phyloP scores from a whole-genome alignment of 495 filamentous ascomycete species.

The Hypoxylon lenormandii region DNA sequence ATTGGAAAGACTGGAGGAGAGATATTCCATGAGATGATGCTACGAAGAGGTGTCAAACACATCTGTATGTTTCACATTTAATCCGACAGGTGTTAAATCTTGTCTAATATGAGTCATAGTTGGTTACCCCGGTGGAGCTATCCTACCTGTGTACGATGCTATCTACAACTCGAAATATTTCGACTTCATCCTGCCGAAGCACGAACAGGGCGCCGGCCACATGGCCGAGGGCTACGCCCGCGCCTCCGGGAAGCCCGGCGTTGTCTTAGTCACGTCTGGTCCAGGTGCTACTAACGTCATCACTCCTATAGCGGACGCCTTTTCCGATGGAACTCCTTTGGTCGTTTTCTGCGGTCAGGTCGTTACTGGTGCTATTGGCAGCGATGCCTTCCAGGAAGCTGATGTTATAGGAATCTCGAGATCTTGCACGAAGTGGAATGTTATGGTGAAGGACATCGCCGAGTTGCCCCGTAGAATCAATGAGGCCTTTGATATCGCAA shows the following conservation, averaged over 20 bases:
- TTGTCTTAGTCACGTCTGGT: conserved; percentile 82
- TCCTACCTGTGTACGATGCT: conserved; percentile 85
- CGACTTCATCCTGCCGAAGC: conserved; percentile 80
- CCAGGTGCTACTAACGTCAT: conserved; percentile 83
- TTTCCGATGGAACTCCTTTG: conserved; percentile 82
- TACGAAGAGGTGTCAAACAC: conserved; percentile 88
- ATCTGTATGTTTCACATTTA: conserved; percentile 73
- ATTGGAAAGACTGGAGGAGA: conserved; percentile 94
- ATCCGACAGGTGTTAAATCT: conserved; percentile 43
- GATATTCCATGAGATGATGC: conserved; percentile 99
- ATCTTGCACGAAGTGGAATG: conserved; percentile 86
- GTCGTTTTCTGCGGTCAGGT: conserved; percentile 86
- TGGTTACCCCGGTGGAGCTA: conserved; percentile 81
- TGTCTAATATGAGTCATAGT: conserved; percentile 56
- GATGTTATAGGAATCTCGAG: conserved; percentile 81
- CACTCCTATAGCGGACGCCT: conserved; percentile 81
- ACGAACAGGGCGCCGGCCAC: conserved; percentile 84
- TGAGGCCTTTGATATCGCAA: conserved; percentile 87
- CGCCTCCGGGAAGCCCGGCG: conserved; percentile 78
- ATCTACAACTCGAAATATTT: conserved; percentile 85
- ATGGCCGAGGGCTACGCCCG: conserved; percentile 85
- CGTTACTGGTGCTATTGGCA: conserved; percentile 76
- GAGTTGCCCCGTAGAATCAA: conserved; percentile 82
- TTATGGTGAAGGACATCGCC: conserved; percentile 82
- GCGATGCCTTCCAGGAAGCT: conserved; percentile 84